Evolutionary conservation across 1,284 basidiomycete genomes (phyloP), one percentile per base, ranked within the genome.

Genomic region (Retiboletus flavoniger): DNA sequence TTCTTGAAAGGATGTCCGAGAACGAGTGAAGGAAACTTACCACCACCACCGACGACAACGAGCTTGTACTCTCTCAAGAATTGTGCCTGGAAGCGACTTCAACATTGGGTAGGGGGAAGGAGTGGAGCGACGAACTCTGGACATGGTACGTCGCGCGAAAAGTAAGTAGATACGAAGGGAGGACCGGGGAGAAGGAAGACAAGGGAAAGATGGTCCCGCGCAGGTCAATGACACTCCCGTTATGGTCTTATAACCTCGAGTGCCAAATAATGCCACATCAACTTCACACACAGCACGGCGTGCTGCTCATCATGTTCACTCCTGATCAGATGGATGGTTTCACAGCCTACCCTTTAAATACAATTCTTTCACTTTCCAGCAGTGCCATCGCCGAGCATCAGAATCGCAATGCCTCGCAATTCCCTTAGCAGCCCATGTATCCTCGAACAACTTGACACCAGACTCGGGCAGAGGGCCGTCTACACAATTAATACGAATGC

Each of bases 41-140:
- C 95, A 84, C 95, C 96, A 72, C 95, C 95, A 54, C 95, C 95
- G 60, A 98, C 95, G 59, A 98, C 95, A 60, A 99, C 96, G 60
- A 98, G 86, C 79, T 95, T 95, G 78, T 96, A 96, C 73, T 97
- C 94, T 69, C 93, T 81, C 73, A 96, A 77, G 77, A 96, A 95
- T 71, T 94, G 91, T 60, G 92, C 93, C 90, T 95, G 64, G 28
- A 26, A 39, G 46, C 1, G 28, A 48, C 1, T 51, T 66, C 49
- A 60, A 31, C n/a, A 10, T 1, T 1, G 13, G 24, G 10, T 11
- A 3, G 9, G 6, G 1, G 38, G 6, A 3, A 9, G 28, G 28
- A 32, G 21, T 0, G 21, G 4, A 17, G 5, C 7, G 16, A 19
- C 68, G 16, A 56, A 69, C 67, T 66, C 68, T 72, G 34, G 67